These are phyloP conservation scores for Calonectria naviculata DNA, from an alignment of 2,329 filamentous ascomycete species.

Conservation along the genomic window DNA sequence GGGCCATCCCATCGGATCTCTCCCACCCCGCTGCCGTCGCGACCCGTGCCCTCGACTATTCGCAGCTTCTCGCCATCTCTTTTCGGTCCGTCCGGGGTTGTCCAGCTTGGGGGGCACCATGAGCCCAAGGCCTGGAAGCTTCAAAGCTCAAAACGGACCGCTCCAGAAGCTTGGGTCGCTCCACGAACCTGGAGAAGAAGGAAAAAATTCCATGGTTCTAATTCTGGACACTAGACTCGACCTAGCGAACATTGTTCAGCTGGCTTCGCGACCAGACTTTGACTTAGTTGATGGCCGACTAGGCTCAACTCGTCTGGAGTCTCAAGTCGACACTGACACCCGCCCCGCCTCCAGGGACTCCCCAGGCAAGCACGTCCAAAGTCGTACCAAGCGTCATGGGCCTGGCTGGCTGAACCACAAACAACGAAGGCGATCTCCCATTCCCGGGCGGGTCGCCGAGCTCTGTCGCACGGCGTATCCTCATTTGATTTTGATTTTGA, in stretches of 20 bases:
- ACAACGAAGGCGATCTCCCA: conserved; percentile 8
- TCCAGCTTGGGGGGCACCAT: background rate
- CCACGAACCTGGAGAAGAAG: background rate
- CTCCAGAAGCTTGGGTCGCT: conserved; percentile 7
- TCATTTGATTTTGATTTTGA: background rate
- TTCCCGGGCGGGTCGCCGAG: background rate
- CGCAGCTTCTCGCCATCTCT: background rate
- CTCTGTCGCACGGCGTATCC: conserved; percentile 11
- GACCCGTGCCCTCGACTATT: background rate
- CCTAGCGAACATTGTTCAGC: conserved; percentile 14
- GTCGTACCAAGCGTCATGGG: conserved; percentile 10
- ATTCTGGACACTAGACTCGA: conserved; percentile 1
- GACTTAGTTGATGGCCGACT: conserved; percentile 12
- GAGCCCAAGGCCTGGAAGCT: background rate
- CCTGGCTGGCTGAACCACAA: conserved; percentile 35
- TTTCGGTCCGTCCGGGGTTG: background rate
- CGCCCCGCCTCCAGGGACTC: conserved; percentile 14
- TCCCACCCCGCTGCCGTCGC: background rate
- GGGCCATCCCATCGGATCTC: background rate
- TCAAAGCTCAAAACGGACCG: background rate
- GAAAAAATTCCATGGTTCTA: background rate
- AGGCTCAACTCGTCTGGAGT: conserved; percentile 10
- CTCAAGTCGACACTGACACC: conserved; percentile 14
- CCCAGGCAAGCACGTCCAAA: conserved; percentile 11
- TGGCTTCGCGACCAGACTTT: conserved; percentile 12